Percentiles rank a stretch among this genome's conserved stretches.
Evolutionary conservation across 2,329 filamentous ascomycete species (phyloP).

Genomic region (Ophiosphaerella korrae): DNA sequence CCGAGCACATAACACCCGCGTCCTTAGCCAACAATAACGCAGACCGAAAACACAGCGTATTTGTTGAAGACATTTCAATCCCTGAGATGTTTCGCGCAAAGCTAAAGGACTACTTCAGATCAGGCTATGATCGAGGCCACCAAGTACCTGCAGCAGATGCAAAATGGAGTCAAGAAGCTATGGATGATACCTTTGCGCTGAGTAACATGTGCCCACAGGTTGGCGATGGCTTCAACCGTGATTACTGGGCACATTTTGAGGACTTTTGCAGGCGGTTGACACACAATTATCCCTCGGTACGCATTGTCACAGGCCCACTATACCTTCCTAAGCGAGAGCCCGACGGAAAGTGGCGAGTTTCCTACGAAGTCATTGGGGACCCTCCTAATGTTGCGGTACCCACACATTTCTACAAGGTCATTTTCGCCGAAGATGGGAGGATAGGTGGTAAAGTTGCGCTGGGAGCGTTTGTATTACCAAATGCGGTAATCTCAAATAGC

Average conservation of each 20-base stretch:
- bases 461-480: constrained; percentile 93
- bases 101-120: constrained; percentile 92
- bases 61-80: constrained; percentile 79
- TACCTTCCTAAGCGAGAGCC: constrained; percentile 87
- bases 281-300: constrained; percentile 78
- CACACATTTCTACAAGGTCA: constrained; percentile 99
- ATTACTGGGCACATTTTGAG: constrained; percentile 99
- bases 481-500: constrained; percentile 83
- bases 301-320: constrained; percentile 90
- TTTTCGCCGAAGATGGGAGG: constrained; percentile 86
- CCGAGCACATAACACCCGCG: constrained; percentile 91
- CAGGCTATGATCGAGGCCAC: constrained; percentile 93
- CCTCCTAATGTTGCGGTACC: constrained; percentile 95
- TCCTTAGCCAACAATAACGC: constrained; percentile 76
- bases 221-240: constrained; percentile 95
- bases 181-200: constrained; percentile 93
- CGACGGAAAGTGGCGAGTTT: constrained; percentile 94
- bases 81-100: constrained; percentile 87
- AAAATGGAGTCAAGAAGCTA: constrained; percentile 91
- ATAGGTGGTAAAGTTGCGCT: constrained; percentile 73
- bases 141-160: constrained; percentile 96
- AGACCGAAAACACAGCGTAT: constrained; percentile 82
- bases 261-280: constrained; percentile 92
- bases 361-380: constrained; percentile 92
- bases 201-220: constrained; percentile 99